Base-by-base conservation (phyloP, 2,329 filamentous ascomycete genomes). In the Fonsecaea monophora region DNA sequence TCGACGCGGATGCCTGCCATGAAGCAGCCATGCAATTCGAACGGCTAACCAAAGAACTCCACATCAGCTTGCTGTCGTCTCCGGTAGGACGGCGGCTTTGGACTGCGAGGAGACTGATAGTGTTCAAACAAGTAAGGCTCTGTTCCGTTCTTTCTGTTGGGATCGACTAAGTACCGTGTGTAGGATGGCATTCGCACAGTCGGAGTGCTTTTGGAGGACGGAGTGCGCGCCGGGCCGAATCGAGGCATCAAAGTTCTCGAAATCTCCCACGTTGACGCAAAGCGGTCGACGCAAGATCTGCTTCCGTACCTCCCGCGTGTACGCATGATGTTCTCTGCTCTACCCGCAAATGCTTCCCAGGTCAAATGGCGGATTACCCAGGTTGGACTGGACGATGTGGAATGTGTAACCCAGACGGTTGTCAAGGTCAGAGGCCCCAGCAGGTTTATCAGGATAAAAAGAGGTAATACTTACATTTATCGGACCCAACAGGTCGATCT, bases 61-160 rank as follows among this genome's bases (percentile, higher is more conserved):
- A 97, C 78, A 82, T 90, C 45, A 87, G 88, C 6, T 82, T 97
- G 38, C 79, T 96, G 35, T 84, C 84, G n/a, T 92, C 93, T n/a
- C 90, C 92, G 0, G 84, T 94, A 18, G 94, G 94, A 0, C 89
- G 91, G 68, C 87, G 91, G 69, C 88, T 96, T 78, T 94, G 97
- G 74, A 82, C 85, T 21, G 84, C 87, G 1, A 90, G 91, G 70
- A 87, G 93, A 37, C 78, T 99, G 12, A 84, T 98, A 6, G 90
- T 97, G 0, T 97, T 93, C 79, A 92, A 90, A 76, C 86, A 84
- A 79, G 82, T 84, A 76, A 66, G 70, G 32, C 9, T 15, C 25
- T 15, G 4, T 42, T 25, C 4, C 30, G 3, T 12, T 21, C 42
- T 15, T 8, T n/a, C 54, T n/a, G 21, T 21, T 25, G 30, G 38